Conservation (phyloP, 2,329 filamentous ascomycete species). For the Knufia petricola region DNA sequence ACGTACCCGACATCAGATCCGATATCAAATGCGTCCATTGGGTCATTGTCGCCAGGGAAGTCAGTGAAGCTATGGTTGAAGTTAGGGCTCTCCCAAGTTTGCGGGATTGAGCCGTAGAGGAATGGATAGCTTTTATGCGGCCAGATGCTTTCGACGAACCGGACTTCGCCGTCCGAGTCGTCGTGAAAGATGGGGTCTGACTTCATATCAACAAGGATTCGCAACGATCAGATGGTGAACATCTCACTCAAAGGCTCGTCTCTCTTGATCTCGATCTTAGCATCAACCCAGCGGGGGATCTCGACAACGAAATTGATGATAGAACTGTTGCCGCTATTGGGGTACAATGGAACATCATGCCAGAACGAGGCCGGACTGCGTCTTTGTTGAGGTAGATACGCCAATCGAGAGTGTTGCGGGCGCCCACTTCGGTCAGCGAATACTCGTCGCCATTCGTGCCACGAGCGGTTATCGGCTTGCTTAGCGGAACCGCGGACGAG, state of each 20-base stretch:
- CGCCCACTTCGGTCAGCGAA: no score
- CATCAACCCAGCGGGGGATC: constrained; percentile 3
- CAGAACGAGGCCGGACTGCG: neutral
- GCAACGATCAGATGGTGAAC: neutral
- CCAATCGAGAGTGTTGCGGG: no score
- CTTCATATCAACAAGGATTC: no score
- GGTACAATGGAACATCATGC: constrained; percentile 6
- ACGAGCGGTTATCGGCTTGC: no score
- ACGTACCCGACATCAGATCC: constrained; percentile 79
- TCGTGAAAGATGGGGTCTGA: neutral
- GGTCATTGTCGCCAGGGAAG: constrained; percentile 90
- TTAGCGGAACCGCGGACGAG: no score
- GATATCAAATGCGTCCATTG: constrained; percentile 89
- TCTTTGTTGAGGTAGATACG: no score
- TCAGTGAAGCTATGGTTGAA: constrained; percentile 82
- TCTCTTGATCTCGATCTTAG: constrained; percentile 2
- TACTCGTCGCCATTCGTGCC: no score
- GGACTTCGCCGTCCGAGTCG: neutral
- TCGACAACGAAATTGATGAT: constrained; percentile 4
- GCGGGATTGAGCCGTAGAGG: constrained; percentile 6
- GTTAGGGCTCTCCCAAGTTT: constrained; percentile 95
- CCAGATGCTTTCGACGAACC: constrained; percentile 1
- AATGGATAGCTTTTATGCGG: constrained; percentile 3
- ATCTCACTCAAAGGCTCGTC: neutral
- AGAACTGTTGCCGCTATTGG: neutral